phyloP scores from a whole-genome alignment of 2,329 filamentous ascomycete species.

The Hypoxylon sp. region DNA sequence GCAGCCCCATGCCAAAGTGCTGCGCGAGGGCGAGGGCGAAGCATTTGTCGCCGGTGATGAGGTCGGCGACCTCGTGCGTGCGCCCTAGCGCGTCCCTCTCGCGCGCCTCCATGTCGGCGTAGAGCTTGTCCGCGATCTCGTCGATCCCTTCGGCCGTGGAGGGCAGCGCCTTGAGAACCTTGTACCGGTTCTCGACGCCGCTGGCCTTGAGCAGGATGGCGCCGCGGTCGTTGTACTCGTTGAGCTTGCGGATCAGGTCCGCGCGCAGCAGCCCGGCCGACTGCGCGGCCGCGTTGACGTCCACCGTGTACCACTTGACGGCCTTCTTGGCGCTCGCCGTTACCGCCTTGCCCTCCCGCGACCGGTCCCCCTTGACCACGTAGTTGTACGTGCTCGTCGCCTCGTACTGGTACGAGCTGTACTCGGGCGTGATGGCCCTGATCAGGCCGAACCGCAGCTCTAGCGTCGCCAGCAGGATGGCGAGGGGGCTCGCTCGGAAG shows the following conservation, averaged over 20 bases:
- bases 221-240: conserved; percentile 59
- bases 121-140: conserved; percentile 55
- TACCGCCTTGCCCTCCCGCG: conserved; percentile 55
- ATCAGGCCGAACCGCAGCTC: conserved; percentile 66
- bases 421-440: conserved; percentile 64
- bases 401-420: conserved; percentile 62
- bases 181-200: conserved; percentile 63
- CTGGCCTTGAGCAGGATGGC: conserved; percentile 59
- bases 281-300: conserved; percentile 53
- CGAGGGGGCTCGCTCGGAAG: conserved; percentile 58
- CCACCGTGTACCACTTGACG: conserved; percentile 54
- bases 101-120: conserved; percentile 57
- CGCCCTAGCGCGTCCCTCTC: conserved; percentile 63
- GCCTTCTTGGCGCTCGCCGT: conserved; percentile 50
- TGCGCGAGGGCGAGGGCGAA: conserved; percentile 60
- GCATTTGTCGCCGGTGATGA: conserved; percentile 61
- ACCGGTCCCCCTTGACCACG: conserved; percentile 48
- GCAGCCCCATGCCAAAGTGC: conserved; percentile 65
- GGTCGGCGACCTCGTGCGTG: conserved; percentile 57
- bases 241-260: conserved; percentile 62
- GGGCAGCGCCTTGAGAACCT: conserved; percentile 58
- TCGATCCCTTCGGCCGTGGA: conserved; percentile 51
- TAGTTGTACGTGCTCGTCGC: conserved; percentile 45
- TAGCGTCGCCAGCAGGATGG: conserved; percentile 65
- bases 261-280: conserved; percentile 49